A percentile compares a stretch with the other conserved stretches of the same genome.
Conservation (phyloP, 169 alveolate genomes). For the Amoebophrya sp. region DNA sequence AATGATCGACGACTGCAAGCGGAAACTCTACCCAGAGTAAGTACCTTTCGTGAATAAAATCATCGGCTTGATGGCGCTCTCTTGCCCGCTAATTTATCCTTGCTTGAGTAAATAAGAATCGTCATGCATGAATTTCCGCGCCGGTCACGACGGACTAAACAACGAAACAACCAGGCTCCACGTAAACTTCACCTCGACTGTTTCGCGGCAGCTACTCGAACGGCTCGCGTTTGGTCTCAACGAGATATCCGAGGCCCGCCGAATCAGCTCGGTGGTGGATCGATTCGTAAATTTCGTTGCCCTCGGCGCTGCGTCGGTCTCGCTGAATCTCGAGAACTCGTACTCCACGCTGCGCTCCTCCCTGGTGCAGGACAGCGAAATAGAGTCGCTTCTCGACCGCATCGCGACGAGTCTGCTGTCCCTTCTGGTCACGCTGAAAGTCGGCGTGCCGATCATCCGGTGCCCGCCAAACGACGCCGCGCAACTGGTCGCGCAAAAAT, state of each 20-base stretch:
- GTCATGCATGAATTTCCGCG: too few species aligned
- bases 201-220: background rate
- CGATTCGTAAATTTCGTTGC: slow-evolving; percentile 38
- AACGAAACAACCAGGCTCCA: background rate
- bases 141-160: background rate
- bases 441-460: background rate
- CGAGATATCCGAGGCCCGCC: background rate
- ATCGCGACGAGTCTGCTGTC: slow-evolving; percentile 31
- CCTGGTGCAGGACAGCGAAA: slow-evolving; percentile 21
- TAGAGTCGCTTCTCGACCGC: slow-evolving; percentile 25
- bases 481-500: background rate
- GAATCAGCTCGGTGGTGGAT: slow-evolving; percentile 29
- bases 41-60: too few species aligned
- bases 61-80: too few species aligned
- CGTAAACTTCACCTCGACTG: background rate
- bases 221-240: background rate
- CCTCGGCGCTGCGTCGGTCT: slow-evolving; percentile 30
- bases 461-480: background rate
- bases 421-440: slow-evolving; percentile 23
- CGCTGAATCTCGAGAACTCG: slow-evolving; percentile 27
- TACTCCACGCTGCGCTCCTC: slow-evolving; percentile 21
- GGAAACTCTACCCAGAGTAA: background rate
- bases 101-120: too few species aligned
- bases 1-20: background rate
- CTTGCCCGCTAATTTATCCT: too few species aligned